Evolutionary conservation across 1,284 basidiomycete species (phyloP).

Genomic region (Baeospora myosura): DNA sequence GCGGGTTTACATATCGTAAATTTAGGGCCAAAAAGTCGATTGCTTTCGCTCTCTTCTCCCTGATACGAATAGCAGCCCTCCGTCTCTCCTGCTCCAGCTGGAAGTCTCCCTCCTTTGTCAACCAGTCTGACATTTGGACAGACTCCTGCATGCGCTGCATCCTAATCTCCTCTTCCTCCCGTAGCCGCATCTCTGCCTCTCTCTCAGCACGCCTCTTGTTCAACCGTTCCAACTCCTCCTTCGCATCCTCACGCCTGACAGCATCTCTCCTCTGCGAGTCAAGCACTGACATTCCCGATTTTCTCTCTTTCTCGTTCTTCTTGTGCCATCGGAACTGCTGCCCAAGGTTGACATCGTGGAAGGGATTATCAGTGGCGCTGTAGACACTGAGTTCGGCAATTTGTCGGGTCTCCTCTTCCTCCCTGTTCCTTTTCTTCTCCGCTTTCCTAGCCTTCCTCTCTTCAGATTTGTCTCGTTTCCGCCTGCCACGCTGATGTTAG

Average conservation of each 20-base stretch:
- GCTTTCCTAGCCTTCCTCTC: slow-evolving; percentile 74
- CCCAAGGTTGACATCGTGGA: slow-evolving; percentile 92
- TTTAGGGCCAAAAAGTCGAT: slow-evolving; percentile 93
- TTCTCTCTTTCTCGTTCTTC: slow-evolving; percentile 93
- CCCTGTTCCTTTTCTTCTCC: slow-evolving; percentile 72
- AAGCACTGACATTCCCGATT: slow-evolving; percentile 73
- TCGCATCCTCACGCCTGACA: slow-evolving; percentile 79
- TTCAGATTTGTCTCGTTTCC: slow-evolving; percentile 75
- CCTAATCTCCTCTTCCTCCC: slow-evolving; percentile 88
- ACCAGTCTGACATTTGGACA: slow-evolving; percentile 96
- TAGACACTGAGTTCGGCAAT: slow-evolving; percentile 89
- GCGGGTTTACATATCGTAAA: slow-evolving; percentile 77
- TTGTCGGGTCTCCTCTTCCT: slow-evolving; percentile 82
- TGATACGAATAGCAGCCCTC: slow-evolving; percentile 88
- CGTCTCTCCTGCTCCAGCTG: slow-evolving; percentile 90
- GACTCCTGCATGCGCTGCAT: slow-evolving; percentile 89
- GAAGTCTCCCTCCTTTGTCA: slow-evolving; percentile 95
- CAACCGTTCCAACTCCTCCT: slow-evolving; percentile 90
- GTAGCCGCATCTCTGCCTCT: slow-evolving; percentile 79
- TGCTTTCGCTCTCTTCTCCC: slow-evolving; percentile 93
- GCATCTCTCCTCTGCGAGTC: slow-evolving; percentile 82
- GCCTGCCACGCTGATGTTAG: slow-evolving; percentile 32
- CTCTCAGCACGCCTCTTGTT: slow-evolving; percentile 87
- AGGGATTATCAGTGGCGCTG: slow-evolving; percentile 92
- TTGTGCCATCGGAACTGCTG: slow-evolving; percentile 99